A percentile compares a stretch with the other conserved stretches of the same genome.
These are phyloP conservation scores for Lyophyllum atratum DNA, from an alignment of 768 basidiomycete genomes.

Conservation along the genomic window DNA sequence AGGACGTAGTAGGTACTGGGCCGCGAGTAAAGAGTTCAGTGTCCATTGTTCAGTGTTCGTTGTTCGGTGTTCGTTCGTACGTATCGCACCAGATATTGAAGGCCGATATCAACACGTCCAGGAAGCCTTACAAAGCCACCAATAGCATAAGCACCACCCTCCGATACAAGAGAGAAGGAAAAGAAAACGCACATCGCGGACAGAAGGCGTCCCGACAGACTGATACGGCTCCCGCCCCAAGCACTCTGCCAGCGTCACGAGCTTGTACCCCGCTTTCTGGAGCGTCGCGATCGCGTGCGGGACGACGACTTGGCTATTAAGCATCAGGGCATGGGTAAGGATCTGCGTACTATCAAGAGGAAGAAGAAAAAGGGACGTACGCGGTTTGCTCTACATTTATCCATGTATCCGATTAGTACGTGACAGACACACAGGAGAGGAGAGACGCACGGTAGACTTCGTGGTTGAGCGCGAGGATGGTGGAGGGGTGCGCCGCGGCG, in stretches of 20 bases:
- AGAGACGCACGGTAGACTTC: slow-evolving; percentile 29
- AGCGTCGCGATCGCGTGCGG: slow-evolving; percentile 37
- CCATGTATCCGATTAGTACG: background rate
- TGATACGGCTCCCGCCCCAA: slow-evolving; percentile 35
- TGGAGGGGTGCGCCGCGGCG: slow-evolving; percentile 26
- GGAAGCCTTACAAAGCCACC: background rate
- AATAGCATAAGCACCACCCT: background rate
- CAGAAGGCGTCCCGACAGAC: slow-evolving; percentile 25
- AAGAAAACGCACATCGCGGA: slow-evolving; percentile 29
- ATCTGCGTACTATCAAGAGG: background rate
- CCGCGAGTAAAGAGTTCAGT: too few species aligned
- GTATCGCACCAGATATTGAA: too few species aligned
- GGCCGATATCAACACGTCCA: background rate
- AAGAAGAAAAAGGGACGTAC: slow-evolving; percentile 9
- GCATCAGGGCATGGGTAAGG: background rate
- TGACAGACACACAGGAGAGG: background rate
- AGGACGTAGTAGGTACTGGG: background rate
- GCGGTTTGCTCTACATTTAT: slow-evolving; percentile 19
- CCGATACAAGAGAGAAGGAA: background rate
- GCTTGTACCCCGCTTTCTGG: slow-evolving; percentile 36
- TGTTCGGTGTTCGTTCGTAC: too few species aligned
- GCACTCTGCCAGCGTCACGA: slow-evolving; percentile 42
- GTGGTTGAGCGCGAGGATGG: slow-evolving; percentile 39
- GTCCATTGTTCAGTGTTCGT: too few species aligned
- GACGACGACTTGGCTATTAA: slow-evolving; percentile 29